phyloP scores from a whole-genome alignment of 768 basidiomycete species.

The Xerocomellus dryophilus region DNA sequence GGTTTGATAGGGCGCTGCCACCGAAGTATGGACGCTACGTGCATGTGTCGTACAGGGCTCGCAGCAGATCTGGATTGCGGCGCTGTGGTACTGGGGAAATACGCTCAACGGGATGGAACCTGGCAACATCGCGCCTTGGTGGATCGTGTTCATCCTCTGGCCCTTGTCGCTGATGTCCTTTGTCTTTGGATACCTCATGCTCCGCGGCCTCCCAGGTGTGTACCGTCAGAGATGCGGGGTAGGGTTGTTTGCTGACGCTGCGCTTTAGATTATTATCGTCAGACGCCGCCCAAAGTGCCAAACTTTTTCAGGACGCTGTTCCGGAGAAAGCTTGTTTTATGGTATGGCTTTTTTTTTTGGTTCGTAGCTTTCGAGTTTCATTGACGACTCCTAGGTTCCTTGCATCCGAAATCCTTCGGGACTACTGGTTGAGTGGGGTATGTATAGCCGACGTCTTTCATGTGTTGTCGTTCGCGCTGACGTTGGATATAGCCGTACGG shows the following conservation, averaged over 20 bases:
- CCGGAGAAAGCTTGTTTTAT: constrained; percentile 86
- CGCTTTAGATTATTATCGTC: constrained; percentile 73
- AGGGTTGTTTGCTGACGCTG: constrained; percentile 2
- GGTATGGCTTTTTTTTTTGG: constrained; percentile 39
- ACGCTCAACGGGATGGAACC: constrained; percentile 57
- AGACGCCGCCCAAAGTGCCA: constrained; percentile 93
- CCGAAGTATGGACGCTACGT: constrained; percentile 89
- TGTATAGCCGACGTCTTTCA: constrained; percentile 26
- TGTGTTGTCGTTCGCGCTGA: constrained; percentile 7
- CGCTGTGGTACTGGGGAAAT: constrained; percentile 95
- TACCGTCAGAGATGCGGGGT: background rate
- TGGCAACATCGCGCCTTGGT: constrained; percentile 69
- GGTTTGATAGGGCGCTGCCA: constrained; percentile 72
- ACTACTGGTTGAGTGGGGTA: constrained; percentile 88
- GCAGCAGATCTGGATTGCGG: constrained; percentile 94
- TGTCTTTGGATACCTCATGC: constrained; percentile 77
- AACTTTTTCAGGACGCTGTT: constrained; percentile 88
- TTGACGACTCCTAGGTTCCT: constrained; percentile 54
- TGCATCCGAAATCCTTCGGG: constrained; percentile 85
- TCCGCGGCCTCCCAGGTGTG: constrained; percentile 81
- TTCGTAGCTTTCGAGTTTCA: background rate
- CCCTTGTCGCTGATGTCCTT: constrained; percentile 75
- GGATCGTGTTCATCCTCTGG: constrained; percentile 80
- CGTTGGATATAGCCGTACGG: constrained; percentile 66
- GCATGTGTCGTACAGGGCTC: constrained; percentile 94